A percentile compares a stretch with the other conserved stretches of the same genome.
Conservation (phyloP, 805 yeast species). For the Saccharomyces paradoxus region DNA sequence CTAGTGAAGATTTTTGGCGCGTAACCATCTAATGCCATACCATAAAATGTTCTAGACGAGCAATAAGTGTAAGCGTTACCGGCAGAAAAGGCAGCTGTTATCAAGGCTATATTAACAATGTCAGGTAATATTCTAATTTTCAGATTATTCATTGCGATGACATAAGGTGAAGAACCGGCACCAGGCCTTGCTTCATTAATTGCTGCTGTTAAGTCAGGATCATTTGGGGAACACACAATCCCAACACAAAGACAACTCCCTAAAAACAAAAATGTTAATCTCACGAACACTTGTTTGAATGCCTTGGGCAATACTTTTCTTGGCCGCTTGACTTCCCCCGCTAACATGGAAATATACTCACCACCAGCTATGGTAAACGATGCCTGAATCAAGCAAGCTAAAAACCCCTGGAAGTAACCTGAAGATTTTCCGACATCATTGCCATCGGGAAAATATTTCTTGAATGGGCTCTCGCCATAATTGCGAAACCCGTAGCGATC, state of each 20-base stretch:
- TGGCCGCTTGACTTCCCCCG: conserved; percentile 72
- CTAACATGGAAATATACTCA: conserved; percentile 76
- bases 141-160: conserved; percentile 69
- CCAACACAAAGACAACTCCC: conserved; percentile 77
- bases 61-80: conserved; percentile 77
- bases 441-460: conserved; percentile 47
- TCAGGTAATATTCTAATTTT: conserved; percentile 62
- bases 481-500: conserved; percentile 55
- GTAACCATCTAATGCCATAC: conserved; percentile 60
- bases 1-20: conserved; percentile 61
- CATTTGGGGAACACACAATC: conserved; percentile 62
- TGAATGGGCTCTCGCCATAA: conserved; percentile 50
- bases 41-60: conserved; percentile 60
- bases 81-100: conserved; percentile 72
- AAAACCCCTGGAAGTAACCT: conserved; percentile 66
- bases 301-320: conserved; percentile 70
- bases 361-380: conserved; percentile 81
- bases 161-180: conserved; percentile 75
- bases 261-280: conserved; percentile 59
- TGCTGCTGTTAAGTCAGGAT: conserved; percentile 50
- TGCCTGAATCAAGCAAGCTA: conserved; percentile 62
- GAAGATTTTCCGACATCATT: conserved; percentile 12
- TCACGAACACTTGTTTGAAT: conserved; percentile 61
- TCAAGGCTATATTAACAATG: conserved; percentile 68
- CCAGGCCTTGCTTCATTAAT: conserved; percentile 58